Percentiles rank a stretch among this genome's conserved stretches.
Conservation (phyloP, 1,139 yeast species). For the Yamadazyma friedrichii region DNA sequence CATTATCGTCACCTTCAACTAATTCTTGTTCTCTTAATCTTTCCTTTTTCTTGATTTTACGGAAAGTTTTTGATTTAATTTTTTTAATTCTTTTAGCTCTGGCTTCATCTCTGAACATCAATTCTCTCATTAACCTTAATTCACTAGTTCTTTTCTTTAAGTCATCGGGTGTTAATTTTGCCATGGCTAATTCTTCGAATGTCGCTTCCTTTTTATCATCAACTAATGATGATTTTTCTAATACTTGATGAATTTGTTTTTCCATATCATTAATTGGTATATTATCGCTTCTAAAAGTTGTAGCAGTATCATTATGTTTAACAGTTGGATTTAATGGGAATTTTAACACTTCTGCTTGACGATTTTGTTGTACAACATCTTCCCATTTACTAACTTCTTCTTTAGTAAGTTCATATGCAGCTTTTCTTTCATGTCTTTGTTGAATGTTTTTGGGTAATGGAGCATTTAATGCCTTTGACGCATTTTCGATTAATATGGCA, state of each 20-base stretch:
- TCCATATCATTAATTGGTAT: conserved; percentile 65
- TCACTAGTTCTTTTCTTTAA: conserved; percentile 75
- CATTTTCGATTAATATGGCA: conserved; percentile 52
- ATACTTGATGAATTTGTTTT: conserved; percentile 56
- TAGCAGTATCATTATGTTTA: conserved; percentile 48
- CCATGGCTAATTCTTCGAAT: conserved; percentile 85
- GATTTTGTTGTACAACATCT: conserved; percentile 73
- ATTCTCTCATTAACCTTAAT: conserved; percentile 86
- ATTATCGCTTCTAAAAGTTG: conserved; percentile 50
- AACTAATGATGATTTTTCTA: conserved; percentile 62
- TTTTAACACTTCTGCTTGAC: conserved; percentile 80
- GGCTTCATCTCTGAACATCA: conserved; percentile 93
- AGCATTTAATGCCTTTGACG: conserved; percentile 57
- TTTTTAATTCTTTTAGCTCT: conserved; percentile 89
- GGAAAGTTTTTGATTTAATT: conserved; percentile 88
- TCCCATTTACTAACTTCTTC: conserved; percentile 88
- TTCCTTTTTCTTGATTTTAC: conserved; percentile 84
- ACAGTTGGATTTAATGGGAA: conserved; percentile 64
- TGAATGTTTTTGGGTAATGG: conserved; percentile 88
- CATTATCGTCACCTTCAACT: conserved; percentile 58
- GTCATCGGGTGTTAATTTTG: conserved; percentile 79
- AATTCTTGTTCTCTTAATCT: conserved; percentile 65
- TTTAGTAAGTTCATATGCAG: conserved; percentile 86
- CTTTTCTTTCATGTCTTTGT: conserved; percentile 80
- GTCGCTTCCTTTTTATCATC: conserved; percentile 78